Base-by-base conservation (phyloP, 1,284 basidiomycete genomes). In the Ceratobasidium sp. region DNA sequence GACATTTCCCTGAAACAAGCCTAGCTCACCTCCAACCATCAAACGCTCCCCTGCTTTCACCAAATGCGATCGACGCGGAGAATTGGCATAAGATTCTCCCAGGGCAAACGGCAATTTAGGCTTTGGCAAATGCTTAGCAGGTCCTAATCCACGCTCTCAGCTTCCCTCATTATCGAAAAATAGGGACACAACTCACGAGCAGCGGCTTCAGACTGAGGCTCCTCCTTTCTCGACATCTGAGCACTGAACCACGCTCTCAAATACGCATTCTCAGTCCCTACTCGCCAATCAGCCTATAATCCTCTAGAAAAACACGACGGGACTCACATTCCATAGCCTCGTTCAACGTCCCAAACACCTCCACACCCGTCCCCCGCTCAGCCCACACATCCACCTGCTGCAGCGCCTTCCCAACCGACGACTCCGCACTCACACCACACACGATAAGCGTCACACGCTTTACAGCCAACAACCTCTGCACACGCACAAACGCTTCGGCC, bases 291-390 rank as follows among this genome's bases (percentile, higher is more conserved):
- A 57, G 17, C 27, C 41, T 36, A 19, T 0, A 1, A 44, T n/a
- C 6, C 36, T n/a, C 53, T n/a, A 22, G 47, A 36, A 50, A 27
- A 33, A 41, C 51, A 62, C 1, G 15, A 60, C 80, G 31, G 73
- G n/a, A 85, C 91, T 82, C 78, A 93, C 92, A 98, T 83, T 99
- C 97, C 84, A 99, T 89, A 0, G 96, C 97, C 81, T 98, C 95
- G 80, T 94, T 96, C 78, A 97, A 87, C 7, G 88, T 91, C 72
- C 86, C 87, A 81, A 98, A 98, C 17, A 97, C 84, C 83, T 98
- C 95, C 2, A 97, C 94, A 0, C 88, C 88, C 0, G 90, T 88
- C 74, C 90, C 87, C 47, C 89, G 76, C 51, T 85, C 85, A 1
- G 84, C 90, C 82, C 98, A 89, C 0, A 99, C 86, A 2, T 89